Conservation (phyloP, 2,329 filamentous ascomycete species). For the Fusarium sp. region DNA sequence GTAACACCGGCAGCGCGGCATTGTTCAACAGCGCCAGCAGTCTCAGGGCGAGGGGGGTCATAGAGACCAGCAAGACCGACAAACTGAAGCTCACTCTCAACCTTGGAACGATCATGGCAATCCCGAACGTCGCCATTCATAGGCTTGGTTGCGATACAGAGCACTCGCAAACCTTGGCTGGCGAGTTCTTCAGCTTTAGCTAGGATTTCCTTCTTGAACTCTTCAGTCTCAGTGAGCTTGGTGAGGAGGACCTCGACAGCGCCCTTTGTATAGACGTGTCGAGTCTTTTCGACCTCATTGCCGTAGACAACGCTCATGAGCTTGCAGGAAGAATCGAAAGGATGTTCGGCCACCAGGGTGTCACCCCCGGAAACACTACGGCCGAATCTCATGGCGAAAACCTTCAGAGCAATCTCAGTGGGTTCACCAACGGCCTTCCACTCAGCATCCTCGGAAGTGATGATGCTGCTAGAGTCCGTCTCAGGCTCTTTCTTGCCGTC, state of each 20-base stretch:
- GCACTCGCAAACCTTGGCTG: slow-evolving; percentile 72
- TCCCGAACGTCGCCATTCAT: slow-evolving; percentile 51
- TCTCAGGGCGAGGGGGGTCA: slow-evolving; percentile 76
- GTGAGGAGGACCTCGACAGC: slow-evolving; percentile 67
- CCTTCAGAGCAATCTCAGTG: slow-evolving; percentile 79
- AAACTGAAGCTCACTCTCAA: slow-evolving; percentile 69
- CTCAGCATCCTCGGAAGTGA: slow-evolving; percentile 54
- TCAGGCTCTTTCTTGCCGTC: slow-evolving; percentile 59
- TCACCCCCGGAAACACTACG: slow-evolving; percentile 58
- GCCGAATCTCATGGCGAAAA: slow-evolving; percentile 76
- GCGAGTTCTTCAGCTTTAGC: slow-evolving; percentile 66
- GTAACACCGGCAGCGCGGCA: slow-evolving; percentile 71
- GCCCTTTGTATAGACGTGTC: slow-evolving; percentile 65
- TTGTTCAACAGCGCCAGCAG: slow-evolving; percentile 66
- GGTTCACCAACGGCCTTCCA: slow-evolving; percentile 74
- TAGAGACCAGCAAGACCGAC: slow-evolving; percentile 78
- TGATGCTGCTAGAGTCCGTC: slow-evolving; percentile 58
- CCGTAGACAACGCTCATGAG: slow-evolving; percentile 77
- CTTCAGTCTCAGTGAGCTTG: slow-evolving; percentile 58
- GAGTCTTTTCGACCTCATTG: slow-evolving; percentile 46
- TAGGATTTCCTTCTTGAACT: slow-evolving; percentile 57
- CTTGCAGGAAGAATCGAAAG: slow-evolving; percentile 79
- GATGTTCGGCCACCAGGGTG: slow-evolving; percentile 70
- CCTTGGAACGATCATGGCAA: slow-evolving; percentile 59
- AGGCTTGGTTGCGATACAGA: slow-evolving; percentile 69